Percentiles rank a stretch among this genome's conserved stretches.
Conservation (phyloP, 441 rosid species). For the Geranium incanum region DNA sequence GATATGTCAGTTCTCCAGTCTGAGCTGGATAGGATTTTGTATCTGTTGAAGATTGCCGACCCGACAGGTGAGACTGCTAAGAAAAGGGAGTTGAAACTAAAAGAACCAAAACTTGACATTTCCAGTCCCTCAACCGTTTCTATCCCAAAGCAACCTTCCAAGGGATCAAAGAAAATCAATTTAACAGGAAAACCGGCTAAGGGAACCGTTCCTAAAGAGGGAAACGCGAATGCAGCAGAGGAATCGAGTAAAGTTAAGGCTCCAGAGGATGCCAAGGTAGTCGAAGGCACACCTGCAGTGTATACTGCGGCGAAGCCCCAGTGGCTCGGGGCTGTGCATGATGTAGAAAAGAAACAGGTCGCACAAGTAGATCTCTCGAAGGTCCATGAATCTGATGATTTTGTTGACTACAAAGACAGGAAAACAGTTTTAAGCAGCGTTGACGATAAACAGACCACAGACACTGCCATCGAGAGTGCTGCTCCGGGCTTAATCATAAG, state of each 20-base stretch:
- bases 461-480: conserved; percentile 42
- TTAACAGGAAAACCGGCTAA: conserved; percentile 28
- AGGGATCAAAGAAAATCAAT: conserved; percentile 30
- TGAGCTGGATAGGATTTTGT: conserved; percentile 59
- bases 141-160: conserved; percentile 27
- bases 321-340: conserved; percentile 87
- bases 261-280: conserved; percentile 34
- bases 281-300: conserved; percentile 34
- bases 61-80: conserved; percentile 76
- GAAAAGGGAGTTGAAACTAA: conserved; percentile 48
- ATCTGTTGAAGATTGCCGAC: conserved; percentile 83
- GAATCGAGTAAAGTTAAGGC: conserved; percentile 23
- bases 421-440: conserved; percentile 37
- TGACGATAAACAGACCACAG: conserved; percentile 20
- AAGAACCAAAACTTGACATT: conserved; percentile 30
- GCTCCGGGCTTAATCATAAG: conserved; percentile 78
- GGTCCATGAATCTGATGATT: conserved; percentile 45
- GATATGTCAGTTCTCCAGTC: conserved; percentile 64
- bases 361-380: conserved; percentile 29
- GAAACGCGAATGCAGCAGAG: conserved; percentile 22
- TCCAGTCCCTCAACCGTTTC: conserved; percentile 29
- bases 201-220: conserved; percentile 26
- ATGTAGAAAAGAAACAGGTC: conserved; percentile 38
- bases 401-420: conserved; percentile 82
- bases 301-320: conserved; percentile 64